phyloP scores from a whole-genome alignment of 495 filamentous ascomycete genomes.

The Annulohypoxylon stygium region DNA sequence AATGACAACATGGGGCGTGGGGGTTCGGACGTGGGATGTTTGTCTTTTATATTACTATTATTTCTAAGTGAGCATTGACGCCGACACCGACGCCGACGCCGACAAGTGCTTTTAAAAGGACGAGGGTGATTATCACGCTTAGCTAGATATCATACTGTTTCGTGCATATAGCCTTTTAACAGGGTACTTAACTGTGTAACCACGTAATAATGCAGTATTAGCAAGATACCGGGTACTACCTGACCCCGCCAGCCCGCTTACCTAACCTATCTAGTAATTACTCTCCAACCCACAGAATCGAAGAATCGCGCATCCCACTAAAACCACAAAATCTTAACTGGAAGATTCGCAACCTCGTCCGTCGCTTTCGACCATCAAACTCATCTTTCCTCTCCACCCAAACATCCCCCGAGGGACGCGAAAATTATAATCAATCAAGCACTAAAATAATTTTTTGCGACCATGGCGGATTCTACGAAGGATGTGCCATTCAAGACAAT shows the following conservation, averaged over 20 bases:
- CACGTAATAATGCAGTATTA: no score
- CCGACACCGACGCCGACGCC: constrained; percentile 40
- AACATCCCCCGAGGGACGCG: background rate
- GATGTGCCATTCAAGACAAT: constrained; percentile 79
- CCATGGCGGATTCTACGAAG: constrained; percentile 64
- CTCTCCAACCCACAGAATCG: constrained; percentile 52
- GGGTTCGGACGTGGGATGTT: constrained; percentile 52
- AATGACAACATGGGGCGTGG: constrained; percentile 55
- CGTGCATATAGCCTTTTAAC: background rate
- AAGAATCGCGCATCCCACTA: constrained; percentile 39
- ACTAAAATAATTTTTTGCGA: constrained; percentile 17
- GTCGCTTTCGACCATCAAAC: constrained; percentile 25
- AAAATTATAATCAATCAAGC: constrained; percentile 6
- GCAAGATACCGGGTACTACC: no score
- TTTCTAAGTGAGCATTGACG: constrained; percentile 28
- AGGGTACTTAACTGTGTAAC: no score
- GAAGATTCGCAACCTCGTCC: constrained; percentile 43
- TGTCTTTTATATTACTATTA: constrained; percentile 2
- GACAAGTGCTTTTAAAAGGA: constrained; percentile 11
- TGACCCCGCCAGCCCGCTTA: background rate
- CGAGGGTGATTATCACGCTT: constrained; percentile 6
- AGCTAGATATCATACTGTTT: background rate
- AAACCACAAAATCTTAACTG: constrained; percentile 45
- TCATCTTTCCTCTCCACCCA: constrained; percentile 2
- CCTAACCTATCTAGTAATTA: background rate